Conservation (phyloP, 1,284 basidiomycete genomes). For the Papiliotrema flavescens region DNA sequence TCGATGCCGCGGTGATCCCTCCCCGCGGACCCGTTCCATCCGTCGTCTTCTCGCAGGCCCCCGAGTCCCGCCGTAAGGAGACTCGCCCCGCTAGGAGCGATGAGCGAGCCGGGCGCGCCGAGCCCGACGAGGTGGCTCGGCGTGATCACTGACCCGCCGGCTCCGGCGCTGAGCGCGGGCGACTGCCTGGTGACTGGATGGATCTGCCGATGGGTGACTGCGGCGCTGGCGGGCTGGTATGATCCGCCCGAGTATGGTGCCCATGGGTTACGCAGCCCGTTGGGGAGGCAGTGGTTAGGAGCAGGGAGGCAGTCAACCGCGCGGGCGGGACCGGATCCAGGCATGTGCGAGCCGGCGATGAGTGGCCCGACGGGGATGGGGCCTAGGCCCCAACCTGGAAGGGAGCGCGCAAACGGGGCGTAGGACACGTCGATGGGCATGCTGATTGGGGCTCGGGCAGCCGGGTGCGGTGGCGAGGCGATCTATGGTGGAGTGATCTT, state of each 20-base stretch:
- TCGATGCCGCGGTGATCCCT: slow-evolving; percentile 20
- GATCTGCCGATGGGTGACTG: not conserved
- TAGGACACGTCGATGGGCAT: not conserved
- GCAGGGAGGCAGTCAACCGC: slow-evolving; percentile 8
- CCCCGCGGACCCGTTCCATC: slow-evolving; percentile 29
- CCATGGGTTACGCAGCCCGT: slow-evolving; percentile 32
- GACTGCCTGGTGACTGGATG: not conserved
- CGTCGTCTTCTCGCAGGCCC: slow-evolving; percentile 20
- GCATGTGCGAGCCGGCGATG: not conserved
- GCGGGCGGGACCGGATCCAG: slow-evolving; percentile 11
- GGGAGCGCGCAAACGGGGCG: not conserved
- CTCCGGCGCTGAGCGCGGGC: slow-evolving; percentile 9
- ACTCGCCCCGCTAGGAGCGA: not conserved
- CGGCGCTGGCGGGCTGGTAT: slow-evolving; percentile 15
- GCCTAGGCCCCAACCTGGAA: not conserved
- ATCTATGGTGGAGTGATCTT: too few species aligned
- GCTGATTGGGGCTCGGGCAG: not conserved
- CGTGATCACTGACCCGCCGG: slow-evolving; percentile 6
- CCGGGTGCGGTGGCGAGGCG: too few species aligned
- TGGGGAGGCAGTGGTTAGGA: slow-evolving; percentile 18
- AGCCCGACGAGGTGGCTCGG: not conserved
- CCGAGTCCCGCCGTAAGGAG: slow-evolving; percentile 4
- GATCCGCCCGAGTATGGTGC: slow-evolving; percentile 26
- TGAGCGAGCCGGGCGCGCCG: not conserved
- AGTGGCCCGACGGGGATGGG: not conserved